Conservation (phyloP, 2,329 filamentous ascomycete genomes). For the Didymella segeticola region DNA sequence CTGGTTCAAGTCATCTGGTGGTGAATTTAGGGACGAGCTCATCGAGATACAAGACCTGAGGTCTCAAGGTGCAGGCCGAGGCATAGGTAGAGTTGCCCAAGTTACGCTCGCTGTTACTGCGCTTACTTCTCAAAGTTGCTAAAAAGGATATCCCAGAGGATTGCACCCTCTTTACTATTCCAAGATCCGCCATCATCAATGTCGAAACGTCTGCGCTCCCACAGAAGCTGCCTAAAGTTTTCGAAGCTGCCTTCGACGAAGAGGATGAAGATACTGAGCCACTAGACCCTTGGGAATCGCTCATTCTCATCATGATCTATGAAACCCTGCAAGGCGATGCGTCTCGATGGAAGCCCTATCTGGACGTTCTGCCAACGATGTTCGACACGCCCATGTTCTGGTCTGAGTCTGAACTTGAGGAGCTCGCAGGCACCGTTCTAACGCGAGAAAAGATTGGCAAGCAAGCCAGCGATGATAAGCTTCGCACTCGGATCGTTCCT, state of each 20-base stretch:
- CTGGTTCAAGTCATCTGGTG: constrained; percentile 31
- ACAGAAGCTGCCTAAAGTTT: constrained; percentile 22
- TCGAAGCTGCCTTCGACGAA: constrained; percentile 21
- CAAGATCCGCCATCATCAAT: constrained; percentile 30
- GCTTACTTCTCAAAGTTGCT: constrained; percentile 16
- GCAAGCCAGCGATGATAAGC: constrained; percentile 27
- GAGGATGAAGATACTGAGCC: constrained; percentile 25
- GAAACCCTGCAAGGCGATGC: constrained; percentile 28
- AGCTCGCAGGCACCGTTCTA: constrained; percentile 28
- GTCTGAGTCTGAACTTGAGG: constrained; percentile 26
- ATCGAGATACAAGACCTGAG: constrained; percentile 30
- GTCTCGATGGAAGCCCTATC: constrained; percentile 33
- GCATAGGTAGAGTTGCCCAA: constrained; percentile 24
- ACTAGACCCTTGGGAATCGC: constrained; percentile 29
- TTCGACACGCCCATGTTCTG: constrained; percentile 37
- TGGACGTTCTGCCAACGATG: constrained; percentile 25
- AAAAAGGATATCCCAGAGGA: constrained; percentile 25
- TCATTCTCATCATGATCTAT: constrained; percentile 32
- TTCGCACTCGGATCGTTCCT: constrained; percentile 23
- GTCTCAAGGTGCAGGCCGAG: constrained; percentile 28
- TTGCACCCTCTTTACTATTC: constrained; percentile 29
- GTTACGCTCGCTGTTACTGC: too few relatives aligned
- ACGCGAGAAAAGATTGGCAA: constrained; percentile 32
- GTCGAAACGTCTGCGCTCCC: constrained; percentile 27
- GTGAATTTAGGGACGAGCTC: constrained; percentile 30